A percentile compares a stretch with the other conserved stretches of the same genome.
Evolutionary conservation across 2,329 filamentous ascomycete genomes (phyloP).

Genomic region (Onygenales sp.): DNA sequence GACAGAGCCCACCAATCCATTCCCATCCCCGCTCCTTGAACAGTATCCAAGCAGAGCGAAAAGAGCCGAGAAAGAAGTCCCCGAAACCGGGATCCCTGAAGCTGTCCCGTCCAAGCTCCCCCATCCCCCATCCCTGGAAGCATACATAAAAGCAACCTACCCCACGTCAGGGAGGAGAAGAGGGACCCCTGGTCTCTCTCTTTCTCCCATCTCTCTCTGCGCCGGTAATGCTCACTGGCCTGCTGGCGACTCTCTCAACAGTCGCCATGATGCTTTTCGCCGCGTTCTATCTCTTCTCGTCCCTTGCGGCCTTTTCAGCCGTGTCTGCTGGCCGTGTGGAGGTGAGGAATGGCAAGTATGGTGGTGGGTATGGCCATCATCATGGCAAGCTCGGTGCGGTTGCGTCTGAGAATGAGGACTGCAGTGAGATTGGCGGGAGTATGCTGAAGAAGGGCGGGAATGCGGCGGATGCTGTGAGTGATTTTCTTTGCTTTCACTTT

Average conservation of each 20-base stretch:
- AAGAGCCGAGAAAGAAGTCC: no score
- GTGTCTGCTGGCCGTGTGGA: not conserved
- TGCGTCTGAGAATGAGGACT: constrained; percentile 59
- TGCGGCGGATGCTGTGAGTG: constrained; percentile 58
- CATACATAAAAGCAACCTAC: not conserved
- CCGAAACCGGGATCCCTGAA: no score
- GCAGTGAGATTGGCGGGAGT: constrained; percentile 59
- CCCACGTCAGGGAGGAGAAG: not conserved
- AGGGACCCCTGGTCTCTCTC: not conserved
- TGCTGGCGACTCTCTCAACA: constrained; percentile 8
- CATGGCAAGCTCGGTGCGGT: constrained; percentile 48
- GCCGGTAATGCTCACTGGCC: constrained; percentile 1
- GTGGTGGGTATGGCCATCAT: not conserved
- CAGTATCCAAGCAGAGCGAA: no score
- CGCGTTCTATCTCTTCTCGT: constrained; percentile 10
- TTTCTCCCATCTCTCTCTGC: not conserved
- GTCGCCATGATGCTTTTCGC: constrained; percentile 5
- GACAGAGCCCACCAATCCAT: no score
- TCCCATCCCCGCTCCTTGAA: no score
- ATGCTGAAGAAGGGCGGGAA: constrained; percentile 56
- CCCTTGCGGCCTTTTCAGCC: constrained; percentile 5
- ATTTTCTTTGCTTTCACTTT: not conserved
- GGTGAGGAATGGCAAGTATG: not conserved
- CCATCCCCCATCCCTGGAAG: not conserved
- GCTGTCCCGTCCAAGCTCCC: no score